Percentiles rank a stretch among this genome's conserved stretches.
These are phyloP conservation scores for Fusarium graminum DNA, from an alignment of 2,329 filamentous ascomycete genomes.

Conservation along the genomic window DNA sequence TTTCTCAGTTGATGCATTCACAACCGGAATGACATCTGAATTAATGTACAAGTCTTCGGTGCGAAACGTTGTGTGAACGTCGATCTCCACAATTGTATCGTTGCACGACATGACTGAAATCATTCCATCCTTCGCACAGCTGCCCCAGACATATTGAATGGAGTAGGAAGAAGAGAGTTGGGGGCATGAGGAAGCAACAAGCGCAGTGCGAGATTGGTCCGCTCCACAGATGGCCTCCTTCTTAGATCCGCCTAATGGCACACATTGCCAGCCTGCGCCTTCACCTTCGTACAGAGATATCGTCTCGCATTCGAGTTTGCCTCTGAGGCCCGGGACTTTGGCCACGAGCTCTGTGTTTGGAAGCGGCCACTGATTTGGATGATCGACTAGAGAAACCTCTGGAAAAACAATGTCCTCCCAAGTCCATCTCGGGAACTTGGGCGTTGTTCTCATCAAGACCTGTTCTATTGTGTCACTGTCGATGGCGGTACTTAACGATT, in stretches of 20 bases:
- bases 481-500: constrained; percentile 32
- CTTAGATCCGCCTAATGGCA: constrained; percentile 31
- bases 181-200: constrained; percentile 44
- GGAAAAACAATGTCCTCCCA: constrained; percentile 47
- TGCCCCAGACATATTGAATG: constrained; percentile 49
- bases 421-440: constrained; percentile 47
- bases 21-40: constrained; percentile 41
- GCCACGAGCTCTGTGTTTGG: constrained; percentile 44
- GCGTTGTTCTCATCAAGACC: constrained; percentile 39
- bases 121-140: constrained; percentile 37
- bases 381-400: constrained; percentile 33
- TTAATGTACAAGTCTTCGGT: constrained; percentile 45
- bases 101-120: constrained; percentile 47
- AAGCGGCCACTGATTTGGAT: constrained; percentile 39
- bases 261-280: constrained; percentile 38
- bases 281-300: constrained; percentile 33
- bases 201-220: constrained; percentile 34
- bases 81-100: constrained; percentile 41
- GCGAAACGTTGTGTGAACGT: constrained; percentile 44
- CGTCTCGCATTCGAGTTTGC: constrained; percentile 43
- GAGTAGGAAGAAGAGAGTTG: constrained; percentile 35
- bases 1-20: constrained; percentile 22
- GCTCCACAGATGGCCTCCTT: constrained; percentile 38
- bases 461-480: constrained; percentile 34
- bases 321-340: constrained; percentile 36